A percentile compares a stretch with the other conserved stretches of the same genome.
Conservation (phyloP, 2,329 filamentous ascomycete species). For the Monosporascus sp. region DNA sequence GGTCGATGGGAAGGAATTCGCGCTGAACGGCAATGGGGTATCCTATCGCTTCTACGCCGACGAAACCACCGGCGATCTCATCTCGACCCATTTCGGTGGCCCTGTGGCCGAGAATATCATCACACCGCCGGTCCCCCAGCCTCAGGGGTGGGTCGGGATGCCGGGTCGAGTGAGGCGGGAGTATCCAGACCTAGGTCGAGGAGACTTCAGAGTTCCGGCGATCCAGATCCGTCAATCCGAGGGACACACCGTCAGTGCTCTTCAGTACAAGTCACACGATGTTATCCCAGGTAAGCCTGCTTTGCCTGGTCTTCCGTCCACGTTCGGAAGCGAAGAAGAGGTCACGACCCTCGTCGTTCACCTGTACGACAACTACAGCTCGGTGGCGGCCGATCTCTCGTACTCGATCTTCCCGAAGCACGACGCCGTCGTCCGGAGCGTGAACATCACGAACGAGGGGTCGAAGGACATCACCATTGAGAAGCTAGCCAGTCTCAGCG, state of each 20-base stretch:
- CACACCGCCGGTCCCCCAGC: constrained; percentile 31
- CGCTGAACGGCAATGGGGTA: constrained; percentile 48
- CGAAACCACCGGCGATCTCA: constrained; percentile 44
- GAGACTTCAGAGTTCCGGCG: constrained; percentile 57
- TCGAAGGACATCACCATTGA: constrained; percentile 46
- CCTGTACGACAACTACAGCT: constrained; percentile 53
- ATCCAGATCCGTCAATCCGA: constrained; percentile 53
- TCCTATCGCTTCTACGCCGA: constrained; percentile 60
- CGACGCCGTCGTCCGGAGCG: constrained; percentile 57
- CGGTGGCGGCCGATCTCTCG: constrained; percentile 50
- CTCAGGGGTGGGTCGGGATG: constrained; percentile 46
- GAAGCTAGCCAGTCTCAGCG: constrained; percentile 45
- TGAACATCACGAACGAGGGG: constrained; percentile 55
- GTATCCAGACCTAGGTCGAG: constrained; percentile 58
- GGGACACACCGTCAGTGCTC: constrained; percentile 53
- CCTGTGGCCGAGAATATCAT: constrained; percentile 40
- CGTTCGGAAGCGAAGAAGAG: constrained; percentile 49
- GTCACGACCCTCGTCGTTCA: constrained; percentile 54
- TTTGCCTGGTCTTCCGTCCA: constrained; percentile 52
- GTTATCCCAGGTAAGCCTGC: constrained; percentile 50
- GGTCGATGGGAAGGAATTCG: constrained; percentile 50
- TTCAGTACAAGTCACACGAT: constrained; percentile 53
- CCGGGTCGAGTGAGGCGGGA: constrained; percentile 50
- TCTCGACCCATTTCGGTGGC: constrained; percentile 55
- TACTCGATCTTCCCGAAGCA: constrained; percentile 60